A percentile compares a stretch with the other conserved stretches of the same genome.
These are phyloP conservation scores for Lachnellula subtilissima DNA, from an alignment of 2,329 filamentous ascomycete genomes.

Conservation along the genomic window DNA sequence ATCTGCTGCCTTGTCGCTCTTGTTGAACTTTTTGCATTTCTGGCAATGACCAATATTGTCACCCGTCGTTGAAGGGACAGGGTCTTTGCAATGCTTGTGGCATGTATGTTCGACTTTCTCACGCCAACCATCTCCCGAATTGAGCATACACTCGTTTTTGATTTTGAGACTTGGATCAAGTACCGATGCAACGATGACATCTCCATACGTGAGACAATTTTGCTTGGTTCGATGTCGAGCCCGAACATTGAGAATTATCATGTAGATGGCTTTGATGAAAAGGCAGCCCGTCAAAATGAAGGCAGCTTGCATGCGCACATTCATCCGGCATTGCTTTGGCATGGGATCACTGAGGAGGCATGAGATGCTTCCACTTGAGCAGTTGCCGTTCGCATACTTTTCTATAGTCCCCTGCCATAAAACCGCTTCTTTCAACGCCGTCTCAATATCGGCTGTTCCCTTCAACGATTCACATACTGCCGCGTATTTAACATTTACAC, in stretches of 20 bases:
- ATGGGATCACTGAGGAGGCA: slow-evolving; percentile 5
- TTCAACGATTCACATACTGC: slow-evolving; percentile 7
- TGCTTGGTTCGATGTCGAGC: slow-evolving; percentile 12
- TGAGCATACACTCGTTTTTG: slow-evolving; percentile 21
- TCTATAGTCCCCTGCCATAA: not conserved
- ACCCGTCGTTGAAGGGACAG: slow-evolving; percentile 9
- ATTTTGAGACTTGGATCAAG: slow-evolving; percentile 19
- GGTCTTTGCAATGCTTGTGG: slow-evolving; percentile 23
- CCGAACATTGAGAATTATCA: slow-evolving; percentile 17
- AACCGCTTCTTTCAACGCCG: slow-evolving; percentile 1
- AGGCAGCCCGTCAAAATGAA: slow-evolving; percentile 19
- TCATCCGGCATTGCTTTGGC: slow-evolving; percentile 13
- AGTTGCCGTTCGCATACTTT: slow-evolving; percentile 2
- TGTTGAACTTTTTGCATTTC: slow-evolving; percentile 23
- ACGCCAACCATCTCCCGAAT: slow-evolving; percentile 21
- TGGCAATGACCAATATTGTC: slow-evolving; percentile 22
- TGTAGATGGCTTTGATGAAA: slow-evolving; percentile 19
- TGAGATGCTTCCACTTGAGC: not conserved
- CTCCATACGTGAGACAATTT: slow-evolving; percentile 19
- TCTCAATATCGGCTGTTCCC: not conserved
- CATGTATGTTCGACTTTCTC: slow-evolving; percentile 14
- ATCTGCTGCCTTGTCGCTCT: slow-evolving; percentile 17
- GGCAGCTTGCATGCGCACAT: slow-evolving; percentile 21
- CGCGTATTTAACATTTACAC: slow-evolving; percentile 11
- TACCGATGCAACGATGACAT: slow-evolving; percentile 22